These are phyloP conservation scores for Digitaria exilis DNA, from an alignment of 202 grass and related monocot genomes.

Conservation along the genomic window DNA sequence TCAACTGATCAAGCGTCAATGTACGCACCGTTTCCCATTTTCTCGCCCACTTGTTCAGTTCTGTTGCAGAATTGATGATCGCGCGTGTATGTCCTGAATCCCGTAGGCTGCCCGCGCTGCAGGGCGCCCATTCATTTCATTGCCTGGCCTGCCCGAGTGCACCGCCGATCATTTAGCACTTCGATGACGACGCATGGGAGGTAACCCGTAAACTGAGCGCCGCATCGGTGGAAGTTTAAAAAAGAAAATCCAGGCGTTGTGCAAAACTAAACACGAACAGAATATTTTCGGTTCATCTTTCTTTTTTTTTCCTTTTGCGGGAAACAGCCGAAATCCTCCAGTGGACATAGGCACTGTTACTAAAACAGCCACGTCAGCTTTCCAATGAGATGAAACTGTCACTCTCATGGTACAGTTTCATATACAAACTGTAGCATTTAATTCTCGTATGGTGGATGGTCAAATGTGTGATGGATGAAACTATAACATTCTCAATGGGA, in stretches of 20 bases:
- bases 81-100: constrained; percentile 33
- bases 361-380: too few relatives aligned
- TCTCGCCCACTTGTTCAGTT: neutral
- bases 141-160: neutral
- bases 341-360: too few relatives aligned
- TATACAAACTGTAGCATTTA: too few relatives aligned
- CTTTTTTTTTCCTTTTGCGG: neutral
- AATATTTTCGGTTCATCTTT: too few relatives aligned
- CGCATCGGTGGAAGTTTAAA: neutral
- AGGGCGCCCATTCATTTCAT: neutral
- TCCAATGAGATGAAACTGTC: too few relatives aligned
- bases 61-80: constrained; percentile 23
- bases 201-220: neutral
- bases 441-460: too few relatives aligned
- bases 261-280: neutral
- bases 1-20: constrained; percentile 1
- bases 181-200: neutral
- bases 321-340: neutral
- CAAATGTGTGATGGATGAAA: too few relatives aligned
- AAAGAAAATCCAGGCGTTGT: too few relatives aligned
- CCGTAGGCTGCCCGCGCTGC: neutral
- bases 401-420: too few relatives aligned
- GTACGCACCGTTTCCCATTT: neutral
- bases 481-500: too few relatives aligned
- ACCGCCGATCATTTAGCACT: neutral